These are phyloP conservation scores for Hygrophila difformis DNA, from an alignment of 257 asterid genomes.

Conservation along the genomic window DNA sequence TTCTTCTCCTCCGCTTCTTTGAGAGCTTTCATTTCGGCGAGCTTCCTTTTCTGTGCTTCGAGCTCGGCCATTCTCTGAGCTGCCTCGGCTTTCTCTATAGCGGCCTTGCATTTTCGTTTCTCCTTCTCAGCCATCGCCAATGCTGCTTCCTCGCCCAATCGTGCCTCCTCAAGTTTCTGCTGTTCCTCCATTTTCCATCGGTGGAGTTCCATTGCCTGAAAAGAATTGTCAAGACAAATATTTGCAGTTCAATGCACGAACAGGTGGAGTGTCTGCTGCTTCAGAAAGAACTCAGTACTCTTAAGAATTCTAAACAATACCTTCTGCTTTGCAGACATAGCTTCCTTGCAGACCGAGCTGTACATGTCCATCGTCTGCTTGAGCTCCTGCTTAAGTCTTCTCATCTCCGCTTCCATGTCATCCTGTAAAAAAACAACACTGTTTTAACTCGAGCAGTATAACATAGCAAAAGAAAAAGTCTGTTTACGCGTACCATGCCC, in stretches of 20 bases:
- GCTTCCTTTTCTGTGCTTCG: constrained; percentile 71
- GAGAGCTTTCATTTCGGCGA: constrained; percentile 64
- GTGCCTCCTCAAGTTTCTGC: constrained; percentile 60
- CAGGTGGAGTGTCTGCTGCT: too few species aligned
- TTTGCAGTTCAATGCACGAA: neutral
- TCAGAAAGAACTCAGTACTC: neutral
- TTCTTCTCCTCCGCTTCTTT: constrained; percentile 71
- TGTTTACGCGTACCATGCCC: constrained; percentile 38
- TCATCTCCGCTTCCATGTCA: constrained; percentile 88
- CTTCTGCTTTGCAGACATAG: constrained; percentile 74
- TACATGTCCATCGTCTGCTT: constrained; percentile 96
- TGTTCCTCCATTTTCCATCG: constrained; percentile 80
- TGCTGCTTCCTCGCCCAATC: constrained; percentile 72
- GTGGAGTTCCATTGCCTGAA: constrained; percentile 75
- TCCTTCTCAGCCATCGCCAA: constrained; percentile 67
- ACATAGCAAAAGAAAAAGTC: too few species aligned
- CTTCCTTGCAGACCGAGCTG: constrained; percentile 91
- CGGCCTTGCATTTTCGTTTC: constrained; percentile 69
- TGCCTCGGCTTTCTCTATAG: constrained; percentile 84
- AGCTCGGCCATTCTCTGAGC: constrained; percentile 82
- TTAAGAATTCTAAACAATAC: constrained; percentile 19
- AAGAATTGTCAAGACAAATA: neutral
- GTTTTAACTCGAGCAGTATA: too few species aligned
- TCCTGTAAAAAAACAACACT: constrained; percentile 34
- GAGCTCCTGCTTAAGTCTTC: constrained; percentile 85